Conservation (phyloP, 177 flowering plant genomes). For the Tripterygium wilfordii region DNA sequence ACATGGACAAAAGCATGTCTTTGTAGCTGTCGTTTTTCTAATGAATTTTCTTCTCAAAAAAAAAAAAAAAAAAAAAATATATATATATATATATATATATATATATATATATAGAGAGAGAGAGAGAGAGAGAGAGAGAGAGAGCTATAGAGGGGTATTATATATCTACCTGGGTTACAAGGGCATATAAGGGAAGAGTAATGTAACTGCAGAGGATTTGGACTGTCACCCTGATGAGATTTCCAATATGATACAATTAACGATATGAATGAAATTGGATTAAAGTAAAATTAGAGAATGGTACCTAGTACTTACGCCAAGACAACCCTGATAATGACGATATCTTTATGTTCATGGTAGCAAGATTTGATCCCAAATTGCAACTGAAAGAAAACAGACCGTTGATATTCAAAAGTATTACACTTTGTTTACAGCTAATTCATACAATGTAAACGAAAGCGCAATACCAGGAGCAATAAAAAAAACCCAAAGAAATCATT, state of each 20-base stretch:
- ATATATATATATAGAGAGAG: neutral
- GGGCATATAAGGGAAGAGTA: slow-evolving; percentile 73
- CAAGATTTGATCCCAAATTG: slow-evolving; percentile 65
- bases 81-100: neutral
- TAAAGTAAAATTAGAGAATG: no score
- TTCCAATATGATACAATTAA: no score
- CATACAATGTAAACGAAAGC: no score
- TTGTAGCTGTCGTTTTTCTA: no score
- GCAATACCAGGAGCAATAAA: neutral
- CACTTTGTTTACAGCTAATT: no score
- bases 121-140: no score
- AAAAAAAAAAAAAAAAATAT: no score
- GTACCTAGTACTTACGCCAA: slow-evolving; percentile 45
- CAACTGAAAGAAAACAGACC: slow-evolving; percentile 23
- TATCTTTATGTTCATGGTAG: slow-evolving; percentile 41
- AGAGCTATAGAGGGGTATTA: no score
- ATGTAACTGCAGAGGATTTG: slow-evolving; percentile 66
- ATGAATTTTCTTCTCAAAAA: no score
- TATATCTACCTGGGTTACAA: slow-evolving; percentile 61
- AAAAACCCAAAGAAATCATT: neutral
- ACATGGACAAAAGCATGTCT: no score
- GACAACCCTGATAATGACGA: slow-evolving; percentile 41
- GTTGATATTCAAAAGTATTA: neutral
- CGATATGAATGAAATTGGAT: no score
- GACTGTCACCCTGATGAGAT: slow-evolving; percentile 41